A percentile compares a stretch with the other conserved stretches of the same genome.
phyloP scores from a whole-genome alignment of 768 basidiomycete species.

The Thelephora ganbajun region DNA sequence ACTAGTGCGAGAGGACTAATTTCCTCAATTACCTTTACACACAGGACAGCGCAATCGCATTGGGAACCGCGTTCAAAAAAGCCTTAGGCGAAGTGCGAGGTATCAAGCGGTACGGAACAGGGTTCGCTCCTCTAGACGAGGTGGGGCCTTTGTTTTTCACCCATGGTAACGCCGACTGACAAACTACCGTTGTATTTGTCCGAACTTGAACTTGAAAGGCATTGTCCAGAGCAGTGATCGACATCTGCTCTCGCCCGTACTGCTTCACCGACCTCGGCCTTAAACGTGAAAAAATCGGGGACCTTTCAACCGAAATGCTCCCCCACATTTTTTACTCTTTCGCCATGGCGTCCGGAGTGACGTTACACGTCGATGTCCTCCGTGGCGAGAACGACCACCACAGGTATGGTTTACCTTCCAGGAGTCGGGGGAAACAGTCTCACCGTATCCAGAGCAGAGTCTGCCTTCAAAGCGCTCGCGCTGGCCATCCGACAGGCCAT shows the following conservation, averaged over 20 bases:
- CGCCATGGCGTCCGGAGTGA: slow-evolving; percentile 89
- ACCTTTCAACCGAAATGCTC: slow-evolving; percentile 94
- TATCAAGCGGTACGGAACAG: slow-evolving; percentile 90
- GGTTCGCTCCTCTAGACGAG: slow-evolving; percentile 95
- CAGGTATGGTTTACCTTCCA: slow-evolving; percentile 36
- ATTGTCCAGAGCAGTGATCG: slow-evolving; percentile 89
- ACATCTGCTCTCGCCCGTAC: slow-evolving; percentile 95
- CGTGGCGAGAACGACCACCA: slow-evolving; percentile 97
- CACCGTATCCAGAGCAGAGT: slow-evolving; percentile 57
- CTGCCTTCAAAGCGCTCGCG: slow-evolving; percentile 95
- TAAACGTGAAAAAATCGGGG: slow-evolving; percentile 85
- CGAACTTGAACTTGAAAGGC: slow-evolving; percentile 66
- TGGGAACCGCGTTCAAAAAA: slow-evolving; percentile 85
- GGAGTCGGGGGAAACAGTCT: neutral
- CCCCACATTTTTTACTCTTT: slow-evolving; percentile 97
- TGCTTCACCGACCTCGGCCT: slow-evolving; percentile 86
- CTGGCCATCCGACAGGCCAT: slow-evolving; percentile 94
- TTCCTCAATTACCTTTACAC: slow-evolving; percentile 7
- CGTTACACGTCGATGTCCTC: slow-evolving; percentile 88
- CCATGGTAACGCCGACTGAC: too few species aligned
- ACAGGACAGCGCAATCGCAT: slow-evolving; percentile 84
- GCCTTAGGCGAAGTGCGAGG: slow-evolving; percentile 92
- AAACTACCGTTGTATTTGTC: too few species aligned
- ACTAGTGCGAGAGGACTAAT: neutral
- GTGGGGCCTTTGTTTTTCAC: slow-evolving; percentile 25